phyloP scores from a whole-genome alignment of 2,329 filamentous ascomycete species.

The Diaporthe ampelina region DNA sequence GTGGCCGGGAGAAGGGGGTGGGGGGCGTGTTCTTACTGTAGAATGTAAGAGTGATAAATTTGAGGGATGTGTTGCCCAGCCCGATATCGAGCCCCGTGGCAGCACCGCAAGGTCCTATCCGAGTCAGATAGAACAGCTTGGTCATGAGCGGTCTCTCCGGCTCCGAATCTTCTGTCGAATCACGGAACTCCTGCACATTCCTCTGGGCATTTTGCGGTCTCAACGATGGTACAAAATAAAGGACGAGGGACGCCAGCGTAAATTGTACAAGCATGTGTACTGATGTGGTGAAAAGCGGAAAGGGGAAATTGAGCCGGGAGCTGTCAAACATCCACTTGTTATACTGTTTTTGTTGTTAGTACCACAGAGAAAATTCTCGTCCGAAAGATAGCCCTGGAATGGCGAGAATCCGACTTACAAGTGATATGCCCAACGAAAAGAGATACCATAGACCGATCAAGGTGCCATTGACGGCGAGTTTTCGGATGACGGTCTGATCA shows the following conservation, averaged over 20 bases:
- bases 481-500: conserved; percentile 79
- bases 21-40: conserved; percentile 73
- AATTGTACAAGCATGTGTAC: conserved; percentile 98
- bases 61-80: conserved; percentile 93
- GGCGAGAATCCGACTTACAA: conserved; percentile 69
- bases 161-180: conserved; percentile 60
- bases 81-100: conserved; percentile 97
- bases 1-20: background rate
- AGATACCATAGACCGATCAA: conserved; percentile 90
- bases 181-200: conserved; percentile 58
- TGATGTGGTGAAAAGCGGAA: conserved; percentile 94
- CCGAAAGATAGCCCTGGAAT: background rate
- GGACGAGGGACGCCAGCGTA: conserved; percentile 79
- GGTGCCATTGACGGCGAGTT: conserved; percentile 79
- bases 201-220: conserved; percentile 71
- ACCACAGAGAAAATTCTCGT: background rate
- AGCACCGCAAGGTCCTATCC: conserved; percentile 90
- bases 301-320: conserved; percentile 88
- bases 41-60: conserved; percentile 96
- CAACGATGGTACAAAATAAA: conserved; percentile 86
- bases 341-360: conserved; percentile 70
- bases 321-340: conserved; percentile 99
- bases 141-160: conserved; percentile 79
- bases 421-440: conserved; percentile 92
- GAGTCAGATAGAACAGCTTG: conserved; percentile 89